Base-by-base conservation (phyloP, 495 filamentous ascomycete genomes). In the Glonium stellatum region DNA sequence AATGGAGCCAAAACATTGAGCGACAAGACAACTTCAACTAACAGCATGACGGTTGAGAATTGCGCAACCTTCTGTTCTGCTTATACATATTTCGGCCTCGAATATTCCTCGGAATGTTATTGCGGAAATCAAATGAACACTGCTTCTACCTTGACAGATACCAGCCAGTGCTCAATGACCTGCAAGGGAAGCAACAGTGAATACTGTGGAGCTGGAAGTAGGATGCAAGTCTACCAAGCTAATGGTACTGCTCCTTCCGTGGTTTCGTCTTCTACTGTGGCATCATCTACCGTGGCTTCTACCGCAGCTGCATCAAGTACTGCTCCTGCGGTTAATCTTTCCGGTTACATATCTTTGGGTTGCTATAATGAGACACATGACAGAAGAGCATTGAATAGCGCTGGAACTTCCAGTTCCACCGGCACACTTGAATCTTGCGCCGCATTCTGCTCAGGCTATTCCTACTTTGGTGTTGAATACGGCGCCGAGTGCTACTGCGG, bases 401-500 rank as follows among this genome's bases (percentile, higher is more conserved):
- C 65, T 12, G 48, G 42, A 6, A 31, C 48, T 41, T 11, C 13
- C 21, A 27, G 2, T 2, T 12, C 18, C 6, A 41, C 25, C 39
- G 57, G 58, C 44, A 70, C 65, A 8, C 57, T 63, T 6, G 66
- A 70, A 37, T 65, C 47, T 22, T 76, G 73, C 54, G 57, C 64
- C 15, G 54, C 47, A 1, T 25, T 55, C 27, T 75, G 74, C 41
- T 51, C 50, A 22, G 53, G 66, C 21, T 75, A 66, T 47, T 50
- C 39, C 15, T 75, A 71, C 22, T 67, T 70, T 50, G 70, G 70
- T 10, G 57, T 69, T 13, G 73, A 75, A 50, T 73, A 69, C 54
- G 44, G 55, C 8, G 60, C 63, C 35, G 72, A 74, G 41, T 74
- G 72, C 54, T 73, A 71, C 54, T 73, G 70, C 44, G 73, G 71